Evolutionary conservation across 768 basidiomycete species (phyloP), one percentile per base, ranked within the genome.

Genomic region (Clathrus columnatus): DNA sequence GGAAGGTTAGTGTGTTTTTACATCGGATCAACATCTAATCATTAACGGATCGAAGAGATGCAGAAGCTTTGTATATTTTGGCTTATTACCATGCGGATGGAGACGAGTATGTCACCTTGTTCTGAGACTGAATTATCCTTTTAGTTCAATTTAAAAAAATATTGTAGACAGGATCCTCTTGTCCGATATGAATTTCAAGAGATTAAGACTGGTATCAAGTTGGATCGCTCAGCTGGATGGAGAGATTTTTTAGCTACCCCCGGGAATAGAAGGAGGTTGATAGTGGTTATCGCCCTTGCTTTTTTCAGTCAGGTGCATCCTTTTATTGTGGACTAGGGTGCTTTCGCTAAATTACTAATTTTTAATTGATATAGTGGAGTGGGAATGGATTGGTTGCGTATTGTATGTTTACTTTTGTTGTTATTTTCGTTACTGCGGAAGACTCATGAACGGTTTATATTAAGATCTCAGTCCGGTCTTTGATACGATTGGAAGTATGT

Each of bases 101-200:
- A 6, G 69, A 82, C 59, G 63, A 68, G 54, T 54, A 32, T 30
- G 55, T 32, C 24, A 26, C n/a, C 18, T 28, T 26, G 7, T 6
- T 16, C 36, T 18, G 26, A 1, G 10, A 55, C 26, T 2, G 14
- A 24, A n/a, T 10, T 17, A 36, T 3, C 36, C 36, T 11, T 36
- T n/a, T 36, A 36, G 11, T 36, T 36, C n/a, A 36, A 36, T 36
- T 32, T 32, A 32, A 7, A 1, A 17, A 44, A 23, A 20, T 24
- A 27, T 7, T 47, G 66, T 67, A 11, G 65, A 48, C 57, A 74
- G 21, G 79, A 84, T 61, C 76, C 81, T 1, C 72, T 81, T 1
- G 80, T 83, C 1, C 71, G 77, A 59, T 81, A 77, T 62, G 81
- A 83, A 63, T 82, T 79, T 59, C 73, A 78, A 59, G 83, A 84